Evolutionary conservation across 2,329 filamentous ascomycete species (phyloP).

Genomic region (Colletotrichum spaethianum): DNA sequence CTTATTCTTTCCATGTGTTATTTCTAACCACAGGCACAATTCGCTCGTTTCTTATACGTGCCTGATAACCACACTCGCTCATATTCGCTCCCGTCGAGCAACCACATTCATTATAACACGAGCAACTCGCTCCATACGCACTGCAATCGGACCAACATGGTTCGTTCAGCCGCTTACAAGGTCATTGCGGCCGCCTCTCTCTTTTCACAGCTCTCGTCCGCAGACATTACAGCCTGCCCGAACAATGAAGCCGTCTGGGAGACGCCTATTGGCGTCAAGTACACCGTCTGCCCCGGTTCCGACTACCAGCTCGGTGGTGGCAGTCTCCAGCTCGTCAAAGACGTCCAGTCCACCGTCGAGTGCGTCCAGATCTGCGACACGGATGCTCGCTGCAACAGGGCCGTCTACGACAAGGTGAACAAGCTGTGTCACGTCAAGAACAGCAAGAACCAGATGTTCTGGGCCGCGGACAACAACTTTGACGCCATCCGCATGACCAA

Average conservation of each 20-base stretch:
- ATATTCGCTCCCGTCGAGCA: slow-evolving; percentile 8
- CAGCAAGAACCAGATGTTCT: slow-evolving; percentile 34
- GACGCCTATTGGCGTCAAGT: slow-evolving; percentile 34
- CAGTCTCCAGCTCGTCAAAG: slow-evolving; percentile 26
- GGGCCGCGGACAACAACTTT: slow-evolving; percentile 38
- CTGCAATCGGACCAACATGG: neutral
- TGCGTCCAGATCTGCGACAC: slow-evolving; percentile 38
- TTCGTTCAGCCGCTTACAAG: slow-evolving; percentile 26
- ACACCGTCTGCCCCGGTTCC: slow-evolving; percentile 39
- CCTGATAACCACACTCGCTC: slow-evolving; percentile 18
- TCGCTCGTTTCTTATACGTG: slow-evolving; percentile 20
- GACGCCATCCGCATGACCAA: slow-evolving; percentile 37
- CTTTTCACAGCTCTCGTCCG: slow-evolving; percentile 31
- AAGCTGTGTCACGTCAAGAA: slow-evolving; percentile 39
- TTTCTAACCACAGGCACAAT: slow-evolving; percentile 9
- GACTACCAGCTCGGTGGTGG: slow-evolving; percentile 36
- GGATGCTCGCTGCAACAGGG: slow-evolving; percentile 34
- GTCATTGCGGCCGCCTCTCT: slow-evolving; percentile 33
- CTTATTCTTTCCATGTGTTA: slow-evolving; percentile 7
- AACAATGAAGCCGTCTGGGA: slow-evolving; percentile 33
- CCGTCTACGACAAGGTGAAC: slow-evolving; percentile 39
- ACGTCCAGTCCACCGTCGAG: slow-evolving; percentile 28
- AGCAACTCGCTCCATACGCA: neutral
- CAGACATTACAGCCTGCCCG: slow-evolving; percentile 37
- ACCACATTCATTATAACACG: slow-evolving; percentile 6